Percentiles rank a stretch among this genome's conserved stretches.
phyloP scores from a whole-genome alignment of 139 green algal species.

The Coccomyxa sp. region DNA sequence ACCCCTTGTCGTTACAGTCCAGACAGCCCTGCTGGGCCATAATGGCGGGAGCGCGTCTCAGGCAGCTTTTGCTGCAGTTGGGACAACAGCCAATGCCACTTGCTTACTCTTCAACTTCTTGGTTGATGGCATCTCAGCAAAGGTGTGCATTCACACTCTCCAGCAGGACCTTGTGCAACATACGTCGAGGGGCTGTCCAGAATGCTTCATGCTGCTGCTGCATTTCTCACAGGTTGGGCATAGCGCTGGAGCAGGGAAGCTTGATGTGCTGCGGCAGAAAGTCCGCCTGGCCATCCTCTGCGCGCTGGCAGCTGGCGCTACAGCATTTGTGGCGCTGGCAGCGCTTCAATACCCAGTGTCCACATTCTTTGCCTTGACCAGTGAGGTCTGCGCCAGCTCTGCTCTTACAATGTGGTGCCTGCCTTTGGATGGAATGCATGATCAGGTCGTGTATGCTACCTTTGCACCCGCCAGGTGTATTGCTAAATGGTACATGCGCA shows the following conservation, averaged over 20 bases:
- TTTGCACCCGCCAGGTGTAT: no score
- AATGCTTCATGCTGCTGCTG: no score
- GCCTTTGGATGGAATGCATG: no score
- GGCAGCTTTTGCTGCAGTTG: constrained; percentile 37
- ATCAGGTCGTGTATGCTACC: no score
- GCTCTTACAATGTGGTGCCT: no score
- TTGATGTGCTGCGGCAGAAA: constrained; percentile 22
- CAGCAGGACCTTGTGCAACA: not conserved
- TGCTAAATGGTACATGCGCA: not conserved
- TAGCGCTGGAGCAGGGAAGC: constrained; percentile 33
- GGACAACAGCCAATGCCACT: constrained; percentile 35
- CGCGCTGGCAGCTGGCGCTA: not conserved
- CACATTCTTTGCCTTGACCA: constrained; percentile 19
- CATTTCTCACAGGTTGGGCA: no score
- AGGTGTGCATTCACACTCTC: constrained; percentile 24
- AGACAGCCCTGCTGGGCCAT: constrained; percentile 50
- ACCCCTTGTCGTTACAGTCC: constrained; percentile 40
- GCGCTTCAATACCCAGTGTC: constrained; percentile 26
- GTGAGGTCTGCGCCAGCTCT: constrained; percentile 5
- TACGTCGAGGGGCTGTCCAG: no score
- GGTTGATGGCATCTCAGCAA: constrained; percentile 50
- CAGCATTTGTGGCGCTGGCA: constrained; percentile 14
- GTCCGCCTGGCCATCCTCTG: constrained; percentile 30
- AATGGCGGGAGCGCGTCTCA: constrained; percentile 24
- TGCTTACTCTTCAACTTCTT: constrained; percentile 62